Conservation (phyloP, 192 early-diverging fungal genomes). For the Entophlyctis luteolus region DNA sequence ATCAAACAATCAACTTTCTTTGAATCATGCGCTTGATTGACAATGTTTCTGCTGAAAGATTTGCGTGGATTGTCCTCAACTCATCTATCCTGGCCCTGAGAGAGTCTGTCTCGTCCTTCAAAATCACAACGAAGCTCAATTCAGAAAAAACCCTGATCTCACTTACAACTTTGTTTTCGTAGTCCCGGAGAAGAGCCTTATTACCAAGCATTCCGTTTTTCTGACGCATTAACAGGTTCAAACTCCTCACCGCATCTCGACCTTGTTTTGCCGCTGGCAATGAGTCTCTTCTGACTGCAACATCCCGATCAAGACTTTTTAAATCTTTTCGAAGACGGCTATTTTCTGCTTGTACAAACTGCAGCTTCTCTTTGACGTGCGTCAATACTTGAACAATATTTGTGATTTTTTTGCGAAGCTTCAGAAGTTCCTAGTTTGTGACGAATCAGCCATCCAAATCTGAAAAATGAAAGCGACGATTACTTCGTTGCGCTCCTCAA, state of each 20-base stretch:
- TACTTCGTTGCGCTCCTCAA: constrained; percentile 60
- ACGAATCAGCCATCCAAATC: background rate
- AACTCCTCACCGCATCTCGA: constrained; percentile 37
- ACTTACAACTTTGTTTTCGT: constrained; percentile 54
- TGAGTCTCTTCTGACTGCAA: constrained; percentile 40
- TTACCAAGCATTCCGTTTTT: constrained; percentile 56
- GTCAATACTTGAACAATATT: constrained; percentile 61
- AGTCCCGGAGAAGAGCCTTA: constrained; percentile 46
- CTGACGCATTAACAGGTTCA: constrained; percentile 42
- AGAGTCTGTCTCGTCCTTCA: constrained; percentile 36
- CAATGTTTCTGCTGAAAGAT: constrained; percentile 32
- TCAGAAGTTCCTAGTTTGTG: constrained; percentile 47
- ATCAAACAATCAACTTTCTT: constrained; percentile 24
- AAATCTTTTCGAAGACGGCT: constrained; percentile 33
- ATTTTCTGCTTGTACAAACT: constrained; percentile 53
- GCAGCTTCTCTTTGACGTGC: constrained; percentile 63
- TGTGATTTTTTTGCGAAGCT: constrained; percentile 60
- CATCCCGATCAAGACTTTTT: constrained; percentile 42
- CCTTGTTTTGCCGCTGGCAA: constrained; percentile 46
- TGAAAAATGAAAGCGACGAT: background rate
- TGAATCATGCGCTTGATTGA: constrained; percentile 39
- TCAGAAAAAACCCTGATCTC: background rate
- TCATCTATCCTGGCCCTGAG: constrained; percentile 30
- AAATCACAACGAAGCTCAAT: background rate
- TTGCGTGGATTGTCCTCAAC: constrained; percentile 35